Percentiles rank a stretch among this genome's conserved stretches.
phyloP scores from a whole-genome alignment of 2,329 filamentous ascomycete species.

The Neofusicoccum parvum region DNA sequence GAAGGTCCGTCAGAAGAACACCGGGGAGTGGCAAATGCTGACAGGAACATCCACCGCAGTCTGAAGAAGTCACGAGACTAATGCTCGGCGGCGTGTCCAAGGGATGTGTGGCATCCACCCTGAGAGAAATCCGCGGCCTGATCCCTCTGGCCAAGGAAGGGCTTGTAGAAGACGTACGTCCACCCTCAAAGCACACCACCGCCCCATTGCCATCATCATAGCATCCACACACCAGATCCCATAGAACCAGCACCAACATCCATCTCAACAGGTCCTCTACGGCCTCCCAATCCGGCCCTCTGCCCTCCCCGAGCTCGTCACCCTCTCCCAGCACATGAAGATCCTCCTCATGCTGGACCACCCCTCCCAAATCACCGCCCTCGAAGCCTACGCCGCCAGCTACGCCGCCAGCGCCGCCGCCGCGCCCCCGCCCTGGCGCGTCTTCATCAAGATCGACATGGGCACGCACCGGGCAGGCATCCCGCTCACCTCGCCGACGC shows the following conservation, averaged over 20 bases:
- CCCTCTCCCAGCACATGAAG: slow-evolving; percentile 1
- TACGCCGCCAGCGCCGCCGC: background rate
- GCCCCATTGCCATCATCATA: background rate
- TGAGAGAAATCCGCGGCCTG: slow-evolving; percentile 17
- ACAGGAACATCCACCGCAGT: background rate
- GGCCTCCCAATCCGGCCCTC: slow-evolving; percentile 14
- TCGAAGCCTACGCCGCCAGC: slow-evolving; percentile 2
- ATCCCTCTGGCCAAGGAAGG: slow-evolving; percentile 14
- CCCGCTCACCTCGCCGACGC: slow-evolving; percentile 7
- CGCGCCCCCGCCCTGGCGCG: background rate
- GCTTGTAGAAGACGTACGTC: slow-evolving; percentile 4
- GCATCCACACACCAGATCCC: no score
- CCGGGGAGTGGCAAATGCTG: background rate
- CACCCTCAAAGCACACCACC: no score
- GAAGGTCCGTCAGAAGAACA: background rate
- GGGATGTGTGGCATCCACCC: slow-evolving; percentile 11
- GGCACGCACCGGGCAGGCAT: slow-evolving; percentile 19
- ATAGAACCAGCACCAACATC: background rate
- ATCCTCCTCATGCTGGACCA: slow-evolving; percentile 21
- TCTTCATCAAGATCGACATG: slow-evolving; percentile 22
- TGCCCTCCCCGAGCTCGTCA: slow-evolving; percentile 5
- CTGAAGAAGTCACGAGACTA: slow-evolving; percentile 16
- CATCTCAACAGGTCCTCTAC: background rate
- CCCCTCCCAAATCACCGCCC: slow-evolving; percentile 14
- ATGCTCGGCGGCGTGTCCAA: slow-evolving; percentile 15